phyloP scores from a whole-genome alignment of 768 basidiomycete genomes.

The Mycena epipterygia region DNA sequence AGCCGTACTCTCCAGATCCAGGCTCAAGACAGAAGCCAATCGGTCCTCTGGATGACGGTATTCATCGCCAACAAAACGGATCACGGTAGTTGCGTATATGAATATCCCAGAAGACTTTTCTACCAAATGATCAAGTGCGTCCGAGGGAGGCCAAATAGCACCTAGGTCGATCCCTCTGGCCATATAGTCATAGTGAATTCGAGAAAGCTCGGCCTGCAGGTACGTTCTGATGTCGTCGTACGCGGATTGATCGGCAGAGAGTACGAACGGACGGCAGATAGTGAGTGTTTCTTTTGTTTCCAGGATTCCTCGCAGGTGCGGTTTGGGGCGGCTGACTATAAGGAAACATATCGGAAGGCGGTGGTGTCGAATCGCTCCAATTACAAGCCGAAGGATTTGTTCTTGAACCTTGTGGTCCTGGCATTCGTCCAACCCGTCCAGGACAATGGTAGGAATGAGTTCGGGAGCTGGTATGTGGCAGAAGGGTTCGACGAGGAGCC shows the following conservation, averaged over 20 bases:
- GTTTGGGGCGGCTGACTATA: not conserved
- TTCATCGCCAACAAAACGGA: constrained; percentile 8
- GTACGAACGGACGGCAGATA: not conserved
- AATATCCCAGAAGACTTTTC: not conserved
- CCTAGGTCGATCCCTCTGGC: not conserved
- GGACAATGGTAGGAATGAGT: not conserved
- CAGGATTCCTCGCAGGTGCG: not conserved
- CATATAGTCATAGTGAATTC: not conserved
- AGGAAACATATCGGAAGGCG: not conserved
- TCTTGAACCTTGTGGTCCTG: not conserved
- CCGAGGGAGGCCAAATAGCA: not conserved
- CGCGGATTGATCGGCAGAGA: not conserved
- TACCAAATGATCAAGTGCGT: not conserved
- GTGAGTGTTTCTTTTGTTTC: not conserved
- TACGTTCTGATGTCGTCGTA: constrained; percentile 10
- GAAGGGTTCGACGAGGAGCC: constrained; percentile 34
- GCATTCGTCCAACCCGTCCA: constrained; percentile 17
- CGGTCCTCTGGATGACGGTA: not conserved
- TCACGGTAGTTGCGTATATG: constrained; percentile 6
- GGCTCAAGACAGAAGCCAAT: not conserved
- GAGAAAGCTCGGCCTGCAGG: not conserved
- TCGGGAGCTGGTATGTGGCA: not conserved
- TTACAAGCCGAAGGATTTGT: not conserved
- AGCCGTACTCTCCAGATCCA: not conserved
- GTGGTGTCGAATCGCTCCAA: not conserved